Base-by-base conservation (phyloP, 2,329 filamentous ascomycete species). In the Leptographium wingfieldii region DNA sequence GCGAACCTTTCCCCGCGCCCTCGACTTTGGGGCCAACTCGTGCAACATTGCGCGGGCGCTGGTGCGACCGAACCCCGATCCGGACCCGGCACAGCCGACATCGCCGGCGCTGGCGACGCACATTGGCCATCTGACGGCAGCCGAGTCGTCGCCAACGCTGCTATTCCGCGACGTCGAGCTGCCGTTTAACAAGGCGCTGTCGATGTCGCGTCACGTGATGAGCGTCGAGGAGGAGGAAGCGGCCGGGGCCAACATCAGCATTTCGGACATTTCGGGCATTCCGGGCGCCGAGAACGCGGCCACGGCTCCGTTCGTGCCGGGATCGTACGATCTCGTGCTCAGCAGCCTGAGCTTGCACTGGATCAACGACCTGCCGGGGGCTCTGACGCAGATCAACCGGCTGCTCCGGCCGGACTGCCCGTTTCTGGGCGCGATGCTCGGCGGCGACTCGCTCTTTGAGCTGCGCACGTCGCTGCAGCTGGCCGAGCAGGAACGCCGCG, bases 371-470 rank as follows among this genome's bases (percentile, higher is more conserved):
- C 82, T 99, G 5, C 94, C 94, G 0, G 88, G 87, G 1, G 77
- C 95, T 12, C 80, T 99, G 2, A 79, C 85, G 1, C 90, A 95
- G 69, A 87, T 96, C 69, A 95, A 96, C 76, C 81, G 82, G 65
- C 77, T 95, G 40, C 80, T 99, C 31, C 95, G 95, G 73, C 91
- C 92, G 0, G 94, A 99, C 71, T 81, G 82, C 60, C 91, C 95
- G 1, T 96, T 99, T 69, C 85, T 99, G 55, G 92, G 88, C 16
- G 92, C 92, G 65, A 99, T 99, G 92, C 86, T 96, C 62, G 94
- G 94, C 60, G 94, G 94, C 0, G 94, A 99, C 72, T 92, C 89
- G 9, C 79, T 99, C 1, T 99, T 87, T 70, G 94, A 99, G 76
- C 80, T 99, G 59, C 88, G 94, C 40, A 95, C 92, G 0, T 94